Conservation (phyloP, 345 rosid genomes). For the Arabis hirsuta region DNA sequence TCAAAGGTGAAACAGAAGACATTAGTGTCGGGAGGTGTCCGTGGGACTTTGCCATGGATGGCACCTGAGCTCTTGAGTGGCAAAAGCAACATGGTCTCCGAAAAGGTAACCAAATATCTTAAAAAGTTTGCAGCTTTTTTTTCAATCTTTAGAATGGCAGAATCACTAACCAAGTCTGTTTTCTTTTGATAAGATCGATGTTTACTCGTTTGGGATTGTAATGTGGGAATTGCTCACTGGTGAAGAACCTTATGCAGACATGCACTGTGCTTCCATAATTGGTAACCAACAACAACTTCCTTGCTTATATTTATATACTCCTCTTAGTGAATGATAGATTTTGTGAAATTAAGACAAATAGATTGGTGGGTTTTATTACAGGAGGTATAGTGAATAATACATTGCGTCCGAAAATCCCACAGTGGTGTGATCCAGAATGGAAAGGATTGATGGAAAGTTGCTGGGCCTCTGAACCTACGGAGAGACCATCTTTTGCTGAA, state of each 20-base stretch:
- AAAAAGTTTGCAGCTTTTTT: constrained; percentile 9
- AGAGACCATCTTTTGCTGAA: constrained; percentile 91
- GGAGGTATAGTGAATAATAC: constrained; percentile 97
- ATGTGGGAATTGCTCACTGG: constrained; percentile 99
- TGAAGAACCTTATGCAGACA: constrained; percentile 90
- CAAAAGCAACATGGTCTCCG: constrained; percentile 95
- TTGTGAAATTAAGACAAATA: constrained; percentile 16
- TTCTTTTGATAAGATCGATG: constrained; percentile 70
- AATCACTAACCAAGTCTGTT: constrained; percentile 14
- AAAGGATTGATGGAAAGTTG: constrained; percentile 87
- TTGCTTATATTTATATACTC: background rate
- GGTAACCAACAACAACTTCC: constrained; percentile 49
- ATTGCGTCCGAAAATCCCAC: constrained; percentile 86
- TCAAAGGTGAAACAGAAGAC: constrained; percentile 97
- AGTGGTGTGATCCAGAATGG: constrained; percentile 99
- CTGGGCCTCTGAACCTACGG: constrained; percentile 90
- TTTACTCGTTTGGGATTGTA: constrained; percentile 94
- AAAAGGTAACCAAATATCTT: constrained; percentile 63
- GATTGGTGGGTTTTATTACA: constrained; percentile 37
- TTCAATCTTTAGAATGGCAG: background rate
- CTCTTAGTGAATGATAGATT: background rate
- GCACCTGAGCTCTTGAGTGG: constrained; percentile 99
- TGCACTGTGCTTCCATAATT: constrained; percentile 96
- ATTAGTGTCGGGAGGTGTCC: constrained; percentile 96
- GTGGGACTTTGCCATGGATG: constrained; percentile 99